Percentiles rank a stretch among this genome's conserved stretches.
Conservation (phyloP, 768 basidiomycete species). For the Sarcodon aspratus region DNA sequence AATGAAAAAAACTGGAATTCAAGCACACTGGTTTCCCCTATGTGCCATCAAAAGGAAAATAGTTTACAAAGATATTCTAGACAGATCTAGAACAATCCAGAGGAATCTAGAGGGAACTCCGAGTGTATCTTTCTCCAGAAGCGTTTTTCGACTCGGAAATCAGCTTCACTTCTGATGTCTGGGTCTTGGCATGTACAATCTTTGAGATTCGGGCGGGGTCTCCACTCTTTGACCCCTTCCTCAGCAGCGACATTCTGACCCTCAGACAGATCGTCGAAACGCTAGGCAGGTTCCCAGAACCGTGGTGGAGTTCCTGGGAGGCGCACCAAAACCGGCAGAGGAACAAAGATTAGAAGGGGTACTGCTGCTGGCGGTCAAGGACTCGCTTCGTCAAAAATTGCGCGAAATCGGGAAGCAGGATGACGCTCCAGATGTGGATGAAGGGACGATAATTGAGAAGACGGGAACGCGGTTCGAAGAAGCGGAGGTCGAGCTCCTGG, state of each 20-base stretch:
- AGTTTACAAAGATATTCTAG: no score
- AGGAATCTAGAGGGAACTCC: no score
- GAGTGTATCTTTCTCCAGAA: conserved; percentile 28
- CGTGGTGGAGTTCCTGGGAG: conserved; percentile 27
- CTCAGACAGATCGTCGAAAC: conserved; percentile 23
- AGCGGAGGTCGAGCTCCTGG: conserved; percentile 23
- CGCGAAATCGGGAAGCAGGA: conserved; percentile 17
- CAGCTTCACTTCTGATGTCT: conserved; percentile 23
- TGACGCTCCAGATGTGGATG: conserved; percentile 11
- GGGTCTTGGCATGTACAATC: conserved; percentile 29
- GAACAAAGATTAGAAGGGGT: conserved; percentile 14
- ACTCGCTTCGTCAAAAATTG: conserved; percentile 18
- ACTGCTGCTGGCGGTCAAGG: conserved; percentile 14
- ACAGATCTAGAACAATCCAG: no score
- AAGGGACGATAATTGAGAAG: conserved; percentile 24
- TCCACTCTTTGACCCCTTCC: conserved; percentile 27
- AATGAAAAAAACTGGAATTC: no score
- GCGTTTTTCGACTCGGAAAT: conserved; percentile 19
- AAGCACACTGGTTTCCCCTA: no score
- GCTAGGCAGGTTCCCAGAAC: conserved; percentile 29
- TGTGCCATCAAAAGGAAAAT: no score
- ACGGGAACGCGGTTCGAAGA: conserved; percentile 14
- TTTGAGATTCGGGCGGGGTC: conserved; percentile 31
- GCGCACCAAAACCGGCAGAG: conserved; percentile 16
- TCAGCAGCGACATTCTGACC: conserved; percentile 17